Evolutionary conservation across 371 early-diverging fungal genomes (phyloP).

Genomic region (Saksenaea vasiformis): DNA sequence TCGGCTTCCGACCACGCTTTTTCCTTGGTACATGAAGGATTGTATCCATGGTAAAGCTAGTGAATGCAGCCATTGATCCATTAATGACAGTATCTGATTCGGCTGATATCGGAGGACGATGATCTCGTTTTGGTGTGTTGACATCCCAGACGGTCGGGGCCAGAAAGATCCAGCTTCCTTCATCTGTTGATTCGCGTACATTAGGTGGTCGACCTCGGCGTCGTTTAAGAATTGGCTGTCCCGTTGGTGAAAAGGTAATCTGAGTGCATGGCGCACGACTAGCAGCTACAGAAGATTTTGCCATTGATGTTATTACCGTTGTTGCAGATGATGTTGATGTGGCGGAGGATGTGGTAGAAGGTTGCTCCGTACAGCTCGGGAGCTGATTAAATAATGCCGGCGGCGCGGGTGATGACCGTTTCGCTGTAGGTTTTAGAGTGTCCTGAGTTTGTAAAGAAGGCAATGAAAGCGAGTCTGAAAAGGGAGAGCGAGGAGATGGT

Average conservation of each 20-base stretch:
- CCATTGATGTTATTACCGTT: neutral
- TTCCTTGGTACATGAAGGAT: conserved; percentile 42
- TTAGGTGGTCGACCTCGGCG: conserved; percentile 48
- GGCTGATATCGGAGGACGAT: neutral
- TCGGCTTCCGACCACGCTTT: conserved; percentile 52
- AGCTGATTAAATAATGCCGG: neutral
- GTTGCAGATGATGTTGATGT: conserved; percentile 11
- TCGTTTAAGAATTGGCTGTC: conserved; percentile 45
- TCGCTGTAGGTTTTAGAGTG: conserved; percentile 6
- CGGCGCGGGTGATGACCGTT: neutral
- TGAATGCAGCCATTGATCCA: conserved; percentile 42
- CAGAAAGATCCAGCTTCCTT: conserved; percentile 50
- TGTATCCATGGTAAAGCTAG: conserved; percentile 44
- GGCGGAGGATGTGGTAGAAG: neutral
- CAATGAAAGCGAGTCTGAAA: conserved; percentile 8
- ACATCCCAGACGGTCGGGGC: conserved; percentile 53
- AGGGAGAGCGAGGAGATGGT: conserved; percentile 6
- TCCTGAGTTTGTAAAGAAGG: conserved; percentile 22
- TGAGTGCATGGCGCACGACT: conserved; percentile 14
- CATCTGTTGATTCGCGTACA: conserved; percentile 27
- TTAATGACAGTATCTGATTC: conserved; percentile 15
- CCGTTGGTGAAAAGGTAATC: conserved; percentile 32
- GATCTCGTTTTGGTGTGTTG: conserved; percentile 12
- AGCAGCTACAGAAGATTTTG: conserved; percentile 10
- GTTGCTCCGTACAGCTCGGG: neutral